Conservation (phyloP, 495 filamentous ascomycete genomes). For the Xylaria grammica region DNA sequence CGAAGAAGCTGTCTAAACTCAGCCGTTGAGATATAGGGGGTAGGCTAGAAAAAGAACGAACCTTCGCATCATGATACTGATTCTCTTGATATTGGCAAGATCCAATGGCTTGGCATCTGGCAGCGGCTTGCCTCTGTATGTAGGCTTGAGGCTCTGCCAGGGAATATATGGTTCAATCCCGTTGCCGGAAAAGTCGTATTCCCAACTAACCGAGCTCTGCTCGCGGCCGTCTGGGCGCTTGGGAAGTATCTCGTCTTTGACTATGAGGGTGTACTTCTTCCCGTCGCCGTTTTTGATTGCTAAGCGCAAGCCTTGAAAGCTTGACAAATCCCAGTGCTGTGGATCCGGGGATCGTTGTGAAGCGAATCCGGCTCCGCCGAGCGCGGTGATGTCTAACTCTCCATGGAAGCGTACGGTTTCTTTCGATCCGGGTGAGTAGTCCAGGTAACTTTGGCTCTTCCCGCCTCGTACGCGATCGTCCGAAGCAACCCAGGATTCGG, state of each 20-base stretch:
- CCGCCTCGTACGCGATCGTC: constrained; percentile 81
- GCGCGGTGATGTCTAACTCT: constrained; percentile 70
- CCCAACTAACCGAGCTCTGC: constrained; percentile 63
- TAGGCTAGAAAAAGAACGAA: constrained; percentile 39
- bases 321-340: constrained; percentile 59
- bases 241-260: constrained; percentile 69
- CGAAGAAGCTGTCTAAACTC: constrained; percentile 68
- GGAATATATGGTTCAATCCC: constrained; percentile 49
- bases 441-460: constrained; percentile 61
- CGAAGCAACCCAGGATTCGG: constrained; percentile 65
- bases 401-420: constrained; percentile 63
- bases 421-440: constrained; percentile 26
- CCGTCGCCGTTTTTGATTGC: constrained; percentile 33
- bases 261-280: constrained; percentile 71
- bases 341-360: constrained; percentile 69
- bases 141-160: constrained; percentile 70
- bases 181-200: constrained; percentile 54
- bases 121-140: constrained; percentile 70
- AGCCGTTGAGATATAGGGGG: not conserved
- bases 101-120: constrained; percentile 62
- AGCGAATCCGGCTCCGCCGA: constrained; percentile 85
- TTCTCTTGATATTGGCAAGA: constrained; percentile 60
- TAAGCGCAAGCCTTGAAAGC: constrained; percentile 56
- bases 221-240: constrained; percentile 65
- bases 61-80: constrained; percentile 82